A percentile compares a stretch with the other conserved stretches of the same genome.
These are phyloP conservation scores for Ceratobasidium papillatum DNA, from an alignment of 1,284 basidiomycete species.

Conservation along the genomic window DNA sequence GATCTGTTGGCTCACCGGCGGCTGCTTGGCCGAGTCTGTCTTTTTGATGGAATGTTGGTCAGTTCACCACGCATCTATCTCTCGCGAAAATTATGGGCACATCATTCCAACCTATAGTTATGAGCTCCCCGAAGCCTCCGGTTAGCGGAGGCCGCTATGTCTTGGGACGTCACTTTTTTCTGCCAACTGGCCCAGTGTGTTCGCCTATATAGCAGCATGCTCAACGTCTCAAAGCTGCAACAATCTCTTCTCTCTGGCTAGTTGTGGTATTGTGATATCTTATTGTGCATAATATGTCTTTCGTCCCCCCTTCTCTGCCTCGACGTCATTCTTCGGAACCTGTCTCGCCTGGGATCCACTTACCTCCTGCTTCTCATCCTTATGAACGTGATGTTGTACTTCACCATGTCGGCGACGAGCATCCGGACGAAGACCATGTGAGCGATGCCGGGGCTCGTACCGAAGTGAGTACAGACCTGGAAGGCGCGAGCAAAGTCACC, in stretches of 20 bases:
- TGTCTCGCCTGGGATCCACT: conserved; percentile 22
- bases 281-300: conserved; percentile 12
- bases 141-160: conserved; percentile 1
- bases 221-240: conserved; percentile 1
- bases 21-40: not conserved
- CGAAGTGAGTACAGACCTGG: conserved; percentile 12
- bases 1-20: not conserved
- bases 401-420: conserved; percentile 31
- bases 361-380: conserved; percentile 25
- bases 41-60: conserved; percentile 5
- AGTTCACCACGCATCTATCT: not conserved
- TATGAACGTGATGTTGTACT: conserved; percentile 35
- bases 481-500: conserved; percentile 1
- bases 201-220: not conserved
- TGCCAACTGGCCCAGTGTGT: not conserved
- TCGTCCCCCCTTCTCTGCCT: conserved; percentile 33
- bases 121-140: not conserved
- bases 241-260: not conserved
- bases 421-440: conserved; percentile 35
- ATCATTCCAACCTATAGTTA: conserved; percentile 19
- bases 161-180: not conserved
- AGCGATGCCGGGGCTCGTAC: conserved; percentile 5
- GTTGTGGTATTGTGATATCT: not conserved
- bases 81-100: conserved; percentile 34
- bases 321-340: not conserved